Base-by-base conservation (phyloP, 2,329 filamentous ascomycete species). In the Hirsutella minnesotensis region DNA sequence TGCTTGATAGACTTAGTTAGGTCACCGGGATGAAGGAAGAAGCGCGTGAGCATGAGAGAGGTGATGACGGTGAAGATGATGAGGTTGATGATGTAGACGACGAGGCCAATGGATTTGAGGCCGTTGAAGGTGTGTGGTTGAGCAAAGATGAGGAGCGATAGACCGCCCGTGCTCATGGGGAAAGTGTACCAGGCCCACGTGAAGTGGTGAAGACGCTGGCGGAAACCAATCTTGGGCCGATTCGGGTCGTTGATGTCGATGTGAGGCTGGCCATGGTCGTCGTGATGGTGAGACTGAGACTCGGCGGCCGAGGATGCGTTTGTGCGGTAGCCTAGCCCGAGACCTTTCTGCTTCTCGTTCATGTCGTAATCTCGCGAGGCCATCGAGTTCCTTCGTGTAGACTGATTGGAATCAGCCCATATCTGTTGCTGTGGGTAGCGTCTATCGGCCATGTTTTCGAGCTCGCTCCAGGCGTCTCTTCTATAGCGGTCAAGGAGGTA, bases 161-260 rank as follows among this genome's bases (percentile, higher is more conserved):
- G 60, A 0, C 81, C 81, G 29, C 83, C 83, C 0, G 81, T 85
- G 39, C 79, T 83, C 83, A 87, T 87, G 2, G 81, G 80, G 27
- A 78, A 66, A 2, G 81, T 83, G 60, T 81, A 89, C 81, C 82
- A 86, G 16, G 77, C 78, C 80, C 78, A 81, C 1, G 77, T 81
- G 54, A 81, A 79, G 60, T 81, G 76, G 38, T 68, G 61, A 21
- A 77, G 58, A 4, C 73, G 62, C 43, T 69, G 53, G 42, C 64
- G 63, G 18, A 74, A 44, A 3, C 59, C 52, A 2, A 73, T 51
- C 41, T 59, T 65, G 4, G 46, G 47, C 12, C 51, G 48, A 3
- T 49, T 46, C 3, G 52, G 46, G 10, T 46, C 54, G 51, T 46
- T 50, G 21, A 49, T 45, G 40, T 53, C 53, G 24, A 52, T 38